Conservation (phyloP, 805 yeast genomes). For the Candida anglica region DNA sequence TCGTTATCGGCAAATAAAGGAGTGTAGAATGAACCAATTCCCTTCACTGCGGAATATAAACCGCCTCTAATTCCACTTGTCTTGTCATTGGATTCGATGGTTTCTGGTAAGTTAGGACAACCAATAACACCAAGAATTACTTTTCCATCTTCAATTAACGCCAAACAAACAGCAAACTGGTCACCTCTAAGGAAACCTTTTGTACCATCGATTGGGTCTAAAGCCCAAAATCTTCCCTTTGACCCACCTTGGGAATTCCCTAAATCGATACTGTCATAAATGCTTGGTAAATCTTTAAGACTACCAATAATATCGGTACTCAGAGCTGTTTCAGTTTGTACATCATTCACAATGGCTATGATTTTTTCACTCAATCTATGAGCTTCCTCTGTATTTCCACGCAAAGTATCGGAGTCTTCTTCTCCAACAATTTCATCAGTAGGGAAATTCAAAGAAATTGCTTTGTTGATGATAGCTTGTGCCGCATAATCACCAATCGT, state of each 20-base stretch:
- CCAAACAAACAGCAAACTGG: conserved; percentile 95
- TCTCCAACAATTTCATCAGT: conserved; percentile 88
- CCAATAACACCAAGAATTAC: conserved; percentile 93
- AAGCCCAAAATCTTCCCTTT: conserved; percentile 87
- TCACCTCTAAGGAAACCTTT: conserved; percentile 93
- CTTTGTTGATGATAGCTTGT: conserved; percentile 86
- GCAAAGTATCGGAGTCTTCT: conserved; percentile 75
- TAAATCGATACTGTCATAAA: conserved; percentile 65
- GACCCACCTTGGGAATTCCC: conserved; percentile 81
- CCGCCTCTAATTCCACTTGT: conserved; percentile 55
- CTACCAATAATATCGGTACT: conserved; percentile 32
- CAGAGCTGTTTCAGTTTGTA: conserved; percentile 42
- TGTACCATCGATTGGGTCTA: conserved; percentile 98
- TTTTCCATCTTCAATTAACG: conserved; percentile 78
- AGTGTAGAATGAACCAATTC: conserved; percentile 62
- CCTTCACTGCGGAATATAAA: conserved; percentile 64
- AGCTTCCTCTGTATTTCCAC: conserved; percentile 37
- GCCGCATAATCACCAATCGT: conserved; percentile 96
- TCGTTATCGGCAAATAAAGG: conserved; percentile 30
- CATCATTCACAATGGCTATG: conserved; percentile 52
- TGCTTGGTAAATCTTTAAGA: conserved; percentile 41
- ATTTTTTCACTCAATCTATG: conserved; percentile 50
- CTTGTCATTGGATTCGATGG: conserved; percentile 31
- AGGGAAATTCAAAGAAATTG: conserved; percentile 77
- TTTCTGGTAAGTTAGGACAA: conserved; percentile 82